A percentile compares a stretch with the other conserved stretches of the same genome.
Evolutionary conservation across 2,329 filamentous ascomycete genomes (phyloP).

Genomic region (Cladophialophora immunda): DNA sequence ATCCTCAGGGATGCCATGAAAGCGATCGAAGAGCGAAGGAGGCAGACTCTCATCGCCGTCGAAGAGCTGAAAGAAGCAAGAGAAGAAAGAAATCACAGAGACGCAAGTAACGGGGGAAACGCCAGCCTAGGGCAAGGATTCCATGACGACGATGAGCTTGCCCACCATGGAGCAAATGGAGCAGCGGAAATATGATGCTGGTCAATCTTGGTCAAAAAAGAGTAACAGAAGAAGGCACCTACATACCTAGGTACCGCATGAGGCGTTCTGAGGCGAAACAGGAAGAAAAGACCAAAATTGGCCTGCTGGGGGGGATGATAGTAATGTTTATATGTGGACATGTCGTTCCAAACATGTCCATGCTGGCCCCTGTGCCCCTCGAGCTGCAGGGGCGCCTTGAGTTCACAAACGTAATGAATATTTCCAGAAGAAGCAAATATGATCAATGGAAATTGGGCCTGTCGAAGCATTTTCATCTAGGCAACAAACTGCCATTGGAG

Average conservation of each 20-base stretch:
- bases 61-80: background rate
- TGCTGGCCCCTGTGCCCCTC: background rate
- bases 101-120: background rate
- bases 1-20: conserved; percentile 9
- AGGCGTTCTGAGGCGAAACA: background rate
- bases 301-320: background rate
- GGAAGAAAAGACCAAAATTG: background rate
- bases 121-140: background rate
- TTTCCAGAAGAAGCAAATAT: conserved; percentile 21
- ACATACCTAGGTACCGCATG: background rate
- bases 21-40: conserved; percentile 5
- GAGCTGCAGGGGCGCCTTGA: background rate
- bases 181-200: conserved; percentile 3
- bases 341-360: background rate
- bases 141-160: background rate
- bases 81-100: background rate
- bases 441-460: background rate
- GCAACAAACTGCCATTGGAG: background rate
- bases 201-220: background rate
- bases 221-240: background rate
- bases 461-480: background rate
- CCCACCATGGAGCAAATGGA: background rate
- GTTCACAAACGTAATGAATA: conserved; percentile 14
- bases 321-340: conserved; percentile 1
- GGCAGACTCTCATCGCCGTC: background rate